These are phyloP conservation scores for Paecilomyces sp. DNA, from an alignment of 2,329 filamentous ascomycete species.

Conservation along the genomic window DNA sequence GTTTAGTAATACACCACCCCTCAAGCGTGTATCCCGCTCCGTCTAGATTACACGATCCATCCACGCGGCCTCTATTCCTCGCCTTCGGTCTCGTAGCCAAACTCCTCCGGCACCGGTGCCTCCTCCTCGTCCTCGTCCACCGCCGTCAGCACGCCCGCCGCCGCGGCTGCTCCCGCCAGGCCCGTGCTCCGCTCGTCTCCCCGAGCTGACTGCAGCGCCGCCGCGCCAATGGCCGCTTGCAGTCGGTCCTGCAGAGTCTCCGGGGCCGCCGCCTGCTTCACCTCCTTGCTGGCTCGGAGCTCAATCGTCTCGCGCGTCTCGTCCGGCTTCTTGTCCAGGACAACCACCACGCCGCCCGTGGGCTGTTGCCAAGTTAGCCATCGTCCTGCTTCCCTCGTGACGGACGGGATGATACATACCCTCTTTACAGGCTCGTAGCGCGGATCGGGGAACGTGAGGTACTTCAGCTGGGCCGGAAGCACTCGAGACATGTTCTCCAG, in stretches of 20 bases:
- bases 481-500: conserved; percentile 96
- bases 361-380: conserved; percentile 54
- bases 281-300: conserved; percentile 77
- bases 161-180: conserved; percentile 56
- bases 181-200: conserved; percentile 16
- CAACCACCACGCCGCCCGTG: conserved; percentile 87
- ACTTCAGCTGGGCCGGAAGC: conserved; percentile 86
- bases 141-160: conserved; percentile 73
- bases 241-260: conserved; percentile 38
- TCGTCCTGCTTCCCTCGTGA: not conserved
- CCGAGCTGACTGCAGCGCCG: conserved; percentile 25
- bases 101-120: conserved; percentile 40
- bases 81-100: conserved; percentile 40
- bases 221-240: conserved; percentile 30
- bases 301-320: conserved; percentile 78
- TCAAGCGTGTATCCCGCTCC: conserved; percentile 5
- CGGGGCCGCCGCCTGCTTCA: conserved; percentile 34
- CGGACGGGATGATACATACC: conserved; percentile 45
- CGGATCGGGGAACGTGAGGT: conserved; percentile 83
- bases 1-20: conserved; percentile 28
- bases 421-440: conserved; percentile 92
- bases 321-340: conserved; percentile 73
- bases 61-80: conserved; percentile 10
- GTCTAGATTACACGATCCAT: not conserved
- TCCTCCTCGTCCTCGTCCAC: conserved; percentile 64